Evolutionary conservation across 1,139 yeast species (phyloP).

Genomic region (Geotrichum aggregatum): DNA sequence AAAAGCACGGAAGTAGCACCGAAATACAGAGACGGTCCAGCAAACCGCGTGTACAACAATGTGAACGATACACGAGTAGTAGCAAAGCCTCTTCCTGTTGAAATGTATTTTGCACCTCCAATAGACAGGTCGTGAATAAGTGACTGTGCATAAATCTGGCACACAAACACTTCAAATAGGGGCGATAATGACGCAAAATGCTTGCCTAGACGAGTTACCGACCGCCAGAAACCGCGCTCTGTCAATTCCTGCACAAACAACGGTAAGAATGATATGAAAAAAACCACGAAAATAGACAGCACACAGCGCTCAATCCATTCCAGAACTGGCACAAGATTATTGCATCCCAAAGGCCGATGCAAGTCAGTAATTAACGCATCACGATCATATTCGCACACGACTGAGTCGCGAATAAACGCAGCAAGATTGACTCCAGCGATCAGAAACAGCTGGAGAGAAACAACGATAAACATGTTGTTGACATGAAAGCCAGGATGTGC

Average conservation of each 20-base stretch:
- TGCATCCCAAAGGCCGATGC: conserved; percentile 67
- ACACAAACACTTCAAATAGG: conserved; percentile 79
- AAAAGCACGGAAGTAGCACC: conserved; percentile 58
- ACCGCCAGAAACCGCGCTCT: conserved; percentile 68
- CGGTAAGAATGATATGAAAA: conserved; percentile 79
- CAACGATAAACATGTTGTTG: conserved; percentile 71
- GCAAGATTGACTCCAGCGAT: conserved; percentile 65
- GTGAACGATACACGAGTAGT: conserved; percentile 61
- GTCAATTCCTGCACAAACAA: conserved; percentile 71
- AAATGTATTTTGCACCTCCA: conserved; percentile 80
- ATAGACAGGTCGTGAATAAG: conserved; percentile 62
- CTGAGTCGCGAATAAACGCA: conserved; percentile 56
- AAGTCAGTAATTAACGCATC: conserved; percentile 57
- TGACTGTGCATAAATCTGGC: conserved; percentile 75
- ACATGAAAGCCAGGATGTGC: conserved; percentile 92
- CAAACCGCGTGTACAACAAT: conserved; percentile 59
- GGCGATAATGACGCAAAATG: conserved; percentile 77
- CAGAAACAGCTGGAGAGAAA: conserved; percentile 70
- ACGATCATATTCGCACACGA: conserved; percentile 52
- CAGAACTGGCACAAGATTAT: conserved; percentile 65
- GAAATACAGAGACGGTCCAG: conserved; percentile 58
- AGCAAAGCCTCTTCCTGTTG: conserved; percentile 86
- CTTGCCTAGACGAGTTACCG: conserved; percentile 53
- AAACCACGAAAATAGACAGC: conserved; percentile 74
- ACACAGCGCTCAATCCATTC: conserved; percentile 81